Conservation (phyloP, 345 rosid species). For the Firmiana major region DNA sequence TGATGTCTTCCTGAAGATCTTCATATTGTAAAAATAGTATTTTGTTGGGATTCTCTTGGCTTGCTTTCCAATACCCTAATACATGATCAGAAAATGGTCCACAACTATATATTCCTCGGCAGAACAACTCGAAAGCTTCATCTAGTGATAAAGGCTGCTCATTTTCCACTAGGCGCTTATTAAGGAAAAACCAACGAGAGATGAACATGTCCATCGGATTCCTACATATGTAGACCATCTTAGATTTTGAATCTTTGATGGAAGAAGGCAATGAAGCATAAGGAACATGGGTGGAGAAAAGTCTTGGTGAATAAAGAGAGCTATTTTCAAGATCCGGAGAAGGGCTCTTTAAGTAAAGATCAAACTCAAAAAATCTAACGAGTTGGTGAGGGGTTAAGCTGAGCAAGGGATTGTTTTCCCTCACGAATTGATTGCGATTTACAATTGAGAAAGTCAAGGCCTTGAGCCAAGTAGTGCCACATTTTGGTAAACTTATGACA, state of each 20-base stretch:
- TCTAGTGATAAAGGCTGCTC: conserved; percentile 21
- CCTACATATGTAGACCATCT: conserved; percentile 42
- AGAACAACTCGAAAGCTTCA: conserved; percentile 41
- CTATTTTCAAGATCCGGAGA: conserved; percentile 32
- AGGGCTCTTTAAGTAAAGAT: conserved; percentile 32
- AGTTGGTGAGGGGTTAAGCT: conserved; percentile 20
- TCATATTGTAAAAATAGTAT: conserved; percentile 41
- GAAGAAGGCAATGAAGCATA: conserved; percentile 29
- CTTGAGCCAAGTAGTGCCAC: conserved; percentile 49
- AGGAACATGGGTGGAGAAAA: conserved; percentile 46
- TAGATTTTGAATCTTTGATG: conserved; percentile 22
- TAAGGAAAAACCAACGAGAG: conserved; percentile 39
- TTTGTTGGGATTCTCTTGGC: conserved; percentile 35
- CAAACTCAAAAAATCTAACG: conserved; percentile 29
- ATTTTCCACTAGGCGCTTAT: conserved; percentile 17
- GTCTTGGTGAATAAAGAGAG: conserved; percentile 21
- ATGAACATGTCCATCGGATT: conserved; percentile 48
- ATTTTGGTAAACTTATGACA: conserved; percentile 42
- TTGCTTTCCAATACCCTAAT: conserved; percentile 40
- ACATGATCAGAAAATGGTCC: conserved; percentile 51
- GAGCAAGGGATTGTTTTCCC: not conserved
- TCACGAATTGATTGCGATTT: not conserved
- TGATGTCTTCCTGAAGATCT: conserved; percentile 35
- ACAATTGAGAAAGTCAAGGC: not conserved
- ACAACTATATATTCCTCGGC: conserved; percentile 28